Evolutionary conservation across 2,329 filamentous ascomycete species (phyloP), one percentile per base, ranked within the genome.

Genomic region (Fusarium subglutinans): DNA sequence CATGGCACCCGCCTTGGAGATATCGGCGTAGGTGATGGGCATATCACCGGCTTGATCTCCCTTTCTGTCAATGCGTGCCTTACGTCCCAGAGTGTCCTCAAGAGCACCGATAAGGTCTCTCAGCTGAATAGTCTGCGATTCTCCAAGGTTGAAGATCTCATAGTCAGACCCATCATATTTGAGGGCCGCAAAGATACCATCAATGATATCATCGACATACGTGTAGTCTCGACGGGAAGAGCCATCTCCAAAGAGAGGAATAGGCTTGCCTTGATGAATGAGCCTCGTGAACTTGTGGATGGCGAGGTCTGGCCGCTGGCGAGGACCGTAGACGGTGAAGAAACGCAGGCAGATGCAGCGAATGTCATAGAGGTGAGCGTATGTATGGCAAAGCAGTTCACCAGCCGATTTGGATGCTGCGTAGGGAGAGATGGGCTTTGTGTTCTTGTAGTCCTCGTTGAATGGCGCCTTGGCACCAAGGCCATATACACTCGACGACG

Each of bases 211-310:
- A 1, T 68, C 65, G 14, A 68, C 26, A 3, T 68, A 68, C 3
- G 65, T 68, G 14, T 67, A 68, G 8, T 68, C 65, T 22, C 65
- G 41, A 11, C 65, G 55, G 0, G 65, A 67, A 4, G 44, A 53
- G 0, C 65, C 65, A 8, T 68, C 63, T 20, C 63, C 65, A 7
- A 61, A 68, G 5, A 68, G 22, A 1, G 63, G 65, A 12, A 68
- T 68, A 2, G 63, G 63, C 35, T 61, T 53, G 14, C 65, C 65
- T 5, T 67, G 63, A 11, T 68, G 63, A 5, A 68, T 67, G 11
- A 68, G 65, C n/a, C 44, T 53, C 3, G 65, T 68, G 35, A 68
- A 68, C 22, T 68, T 67, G n/a, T 68, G 65, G 0, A 68, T 68
- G 1, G 65, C 65, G 9, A 68, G 65, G 8, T 68, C 65, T 18